Conservation (phyloP, 2,329 filamentous ascomycete species). For the Pleomassaria siparia region DNA sequence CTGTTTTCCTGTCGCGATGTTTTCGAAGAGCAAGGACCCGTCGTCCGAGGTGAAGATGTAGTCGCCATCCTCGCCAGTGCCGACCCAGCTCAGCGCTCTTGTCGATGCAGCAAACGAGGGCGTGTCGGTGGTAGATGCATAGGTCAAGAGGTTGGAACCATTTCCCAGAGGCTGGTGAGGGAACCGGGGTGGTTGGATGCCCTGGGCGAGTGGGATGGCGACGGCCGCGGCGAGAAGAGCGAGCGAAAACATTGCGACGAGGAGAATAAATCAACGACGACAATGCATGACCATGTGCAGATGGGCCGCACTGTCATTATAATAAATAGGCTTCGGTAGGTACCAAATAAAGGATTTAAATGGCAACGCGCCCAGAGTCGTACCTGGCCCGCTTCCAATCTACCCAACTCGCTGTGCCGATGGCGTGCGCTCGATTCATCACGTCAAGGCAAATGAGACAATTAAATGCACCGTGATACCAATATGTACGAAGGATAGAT, state of each 20-base stretch:
- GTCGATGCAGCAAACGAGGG: slow-evolving; percentile 47
- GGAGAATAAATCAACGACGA: background rate
- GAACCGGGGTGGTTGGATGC: slow-evolving; percentile 54
- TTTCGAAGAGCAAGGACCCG: slow-evolving; percentile 61
- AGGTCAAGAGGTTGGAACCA: slow-evolving; percentile 59
- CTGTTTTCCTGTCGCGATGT: slow-evolving; percentile 60
- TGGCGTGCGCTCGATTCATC: slow-evolving; percentile 5
- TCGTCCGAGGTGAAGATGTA: slow-evolving; percentile 57
- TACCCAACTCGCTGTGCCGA: background rate
- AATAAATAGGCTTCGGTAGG: background rate
- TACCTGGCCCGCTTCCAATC: background rate
- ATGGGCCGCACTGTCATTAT: too few relatives aligned
- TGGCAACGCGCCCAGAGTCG: background rate
- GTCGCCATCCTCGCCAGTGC: slow-evolving; percentile 61
- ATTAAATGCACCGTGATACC: too few relatives aligned
- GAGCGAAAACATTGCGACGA: slow-evolving; percentile 31
- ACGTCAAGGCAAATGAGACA: slow-evolving; percentile 14
- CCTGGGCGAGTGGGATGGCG: slow-evolving; percentile 30
- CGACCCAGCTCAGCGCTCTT: slow-evolving; percentile 58
- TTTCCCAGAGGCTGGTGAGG: slow-evolving; percentile 59
- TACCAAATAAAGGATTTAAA: too few relatives aligned
- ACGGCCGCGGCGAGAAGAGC: slow-evolving; percentile 24
- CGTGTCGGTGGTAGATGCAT: slow-evolving; percentile 59
- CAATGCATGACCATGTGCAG: background rate
- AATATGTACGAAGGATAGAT: too few relatives aligned